Percentiles rank a stretch among this genome's conserved stretches.
phyloP scores from a whole-genome alignment of 78 protist species.

The Isochrysis galbana region DNA sequence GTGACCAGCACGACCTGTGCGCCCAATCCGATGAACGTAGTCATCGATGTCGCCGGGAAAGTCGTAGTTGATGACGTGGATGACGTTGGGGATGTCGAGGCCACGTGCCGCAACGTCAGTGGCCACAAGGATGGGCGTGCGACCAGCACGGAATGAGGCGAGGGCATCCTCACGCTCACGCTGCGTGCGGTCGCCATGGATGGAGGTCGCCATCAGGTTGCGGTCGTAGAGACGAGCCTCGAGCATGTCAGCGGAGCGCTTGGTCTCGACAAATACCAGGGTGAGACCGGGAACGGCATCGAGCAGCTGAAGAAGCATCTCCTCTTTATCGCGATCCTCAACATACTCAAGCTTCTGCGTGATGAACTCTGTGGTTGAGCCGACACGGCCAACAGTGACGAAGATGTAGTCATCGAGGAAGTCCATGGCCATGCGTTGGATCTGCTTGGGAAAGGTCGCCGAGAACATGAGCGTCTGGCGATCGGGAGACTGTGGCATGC shows the following conservation, averaged over 20 bases:
- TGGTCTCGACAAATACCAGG: slow-evolving; percentile 59
- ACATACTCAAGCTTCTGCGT: slow-evolving; percentile 65
- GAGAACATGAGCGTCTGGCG: slow-evolving; percentile 95
- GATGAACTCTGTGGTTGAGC: slow-evolving; percentile 89
- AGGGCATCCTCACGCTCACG: slow-evolving; percentile 91
- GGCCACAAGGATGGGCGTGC: too few species aligned
- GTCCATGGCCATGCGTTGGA: slow-evolving; percentile 76
- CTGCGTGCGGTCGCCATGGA: slow-evolving; percentile 98
- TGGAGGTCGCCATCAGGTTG: slow-evolving; percentile 48
- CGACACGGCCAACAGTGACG: slow-evolving; percentile 95
- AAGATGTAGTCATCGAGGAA: slow-evolving; percentile 83
- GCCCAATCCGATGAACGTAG: too few species aligned
- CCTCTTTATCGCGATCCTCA: background rate
- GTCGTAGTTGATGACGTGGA: too few species aligned
- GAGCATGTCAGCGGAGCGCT: slow-evolving; percentile 84
- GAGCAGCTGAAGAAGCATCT: background rate
- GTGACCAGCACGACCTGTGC: too few species aligned
- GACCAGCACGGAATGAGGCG: too few species aligned
- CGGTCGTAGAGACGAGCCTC: background rate
- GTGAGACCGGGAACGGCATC: slow-evolving; percentile 65
- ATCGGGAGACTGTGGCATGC: slow-evolving; percentile 74
- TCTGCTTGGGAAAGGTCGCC: slow-evolving; percentile 98
- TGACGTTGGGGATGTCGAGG: too few species aligned
- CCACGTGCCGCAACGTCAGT: too few species aligned
- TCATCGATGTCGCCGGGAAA: too few species aligned